These are phyloP conservation scores for Neurospora sp. DNA, from an alignment of 495 filamentous ascomycete species.

Conservation along the genomic window DNA sequence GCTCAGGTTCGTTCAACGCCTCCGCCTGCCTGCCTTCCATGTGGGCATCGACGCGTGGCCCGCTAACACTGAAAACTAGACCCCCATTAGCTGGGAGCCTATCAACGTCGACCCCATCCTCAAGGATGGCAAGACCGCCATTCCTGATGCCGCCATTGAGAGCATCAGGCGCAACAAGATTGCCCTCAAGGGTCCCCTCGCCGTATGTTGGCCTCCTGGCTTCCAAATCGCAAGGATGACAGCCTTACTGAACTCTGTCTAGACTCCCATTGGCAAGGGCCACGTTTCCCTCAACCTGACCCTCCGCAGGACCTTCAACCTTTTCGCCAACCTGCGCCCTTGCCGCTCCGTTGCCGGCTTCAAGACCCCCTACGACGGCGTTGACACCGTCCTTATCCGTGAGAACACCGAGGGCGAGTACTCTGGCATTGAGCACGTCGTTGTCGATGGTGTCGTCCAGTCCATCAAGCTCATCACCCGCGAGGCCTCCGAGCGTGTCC, in stretches of 20 bases:
- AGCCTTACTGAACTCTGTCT: not conserved
- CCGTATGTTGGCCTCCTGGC: constrained; percentile 48
- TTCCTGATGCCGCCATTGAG: constrained; percentile 77
- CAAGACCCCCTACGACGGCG: constrained; percentile 97
- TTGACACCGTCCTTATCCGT: constrained; percentile 95
- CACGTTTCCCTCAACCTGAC: constrained; percentile 99
- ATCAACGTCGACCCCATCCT: constrained; percentile 89
- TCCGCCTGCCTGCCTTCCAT: constrained; percentile 10
- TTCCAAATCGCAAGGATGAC: not conserved
- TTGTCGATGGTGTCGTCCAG: constrained; percentile 96
- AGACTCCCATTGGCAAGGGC: constrained; percentile 97
- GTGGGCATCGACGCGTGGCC: not conserved
- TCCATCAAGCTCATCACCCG: constrained; percentile 97
- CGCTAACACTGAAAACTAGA: constrained; percentile 35
- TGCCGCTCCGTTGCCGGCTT: constrained; percentile 93
- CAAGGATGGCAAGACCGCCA: constrained; percentile 87
- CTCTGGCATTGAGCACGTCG: constrained; percentile 97
- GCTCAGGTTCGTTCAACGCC: constrained; percentile 57
- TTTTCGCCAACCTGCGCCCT: constrained; percentile 96
- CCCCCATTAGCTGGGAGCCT: constrained; percentile 90
- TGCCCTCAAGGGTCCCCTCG: constrained; percentile 92
- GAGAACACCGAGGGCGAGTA: constrained; percentile 99
- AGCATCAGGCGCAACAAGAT: constrained; percentile 89
- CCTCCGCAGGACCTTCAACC: constrained; percentile 96
- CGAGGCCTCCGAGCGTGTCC: constrained; percentile 86